A percentile compares a stretch with the other conserved stretches of the same genome.
phyloP scores from a whole-genome alignment of 2,329 filamentous ascomycete genomes.

The Madurella mycetomatis region DNA sequence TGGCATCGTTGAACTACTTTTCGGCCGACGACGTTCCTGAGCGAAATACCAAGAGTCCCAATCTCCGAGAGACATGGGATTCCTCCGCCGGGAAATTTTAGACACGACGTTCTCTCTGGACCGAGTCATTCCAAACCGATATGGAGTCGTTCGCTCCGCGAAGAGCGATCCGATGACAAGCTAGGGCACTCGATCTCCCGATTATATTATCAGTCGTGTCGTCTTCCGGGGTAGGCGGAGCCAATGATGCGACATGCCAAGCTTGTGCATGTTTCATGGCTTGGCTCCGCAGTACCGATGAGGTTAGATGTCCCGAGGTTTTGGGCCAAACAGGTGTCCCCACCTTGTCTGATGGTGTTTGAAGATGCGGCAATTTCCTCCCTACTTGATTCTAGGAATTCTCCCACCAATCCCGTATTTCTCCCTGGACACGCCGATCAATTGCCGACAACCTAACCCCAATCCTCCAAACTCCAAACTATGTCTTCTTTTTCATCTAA shows the following conservation, averaged over 20 bases:
- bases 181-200: too few relatives aligned
- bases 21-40: not conserved
- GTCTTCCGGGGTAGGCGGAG: too few relatives aligned
- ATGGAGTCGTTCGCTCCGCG: not conserved
- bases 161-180: not conserved
- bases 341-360: not conserved
- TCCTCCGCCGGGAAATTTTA: slow-evolving; percentile 1
- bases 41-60: not conserved
- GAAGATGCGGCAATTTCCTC: not conserved
- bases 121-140: not conserved
- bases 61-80: not conserved
- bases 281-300: not conserved
- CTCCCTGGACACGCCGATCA: not conserved
- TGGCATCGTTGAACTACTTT: not conserved
- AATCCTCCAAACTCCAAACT: too few relatives aligned
- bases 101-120: not conserved
- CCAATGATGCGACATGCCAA: not conserved
- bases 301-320: not conserved
- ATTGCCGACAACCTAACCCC: too few relatives aligned
- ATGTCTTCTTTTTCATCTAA: too few relatives aligned
- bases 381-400: not conserved
- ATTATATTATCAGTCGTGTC: not conserved
- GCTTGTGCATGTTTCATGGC: not conserved
- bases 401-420: not conserved
- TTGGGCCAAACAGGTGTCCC: not conserved